These are phyloP conservation scores for Acer yangbiense DNA, from an alignment of 345 rosid species.

Conservation along the genomic window DNA sequence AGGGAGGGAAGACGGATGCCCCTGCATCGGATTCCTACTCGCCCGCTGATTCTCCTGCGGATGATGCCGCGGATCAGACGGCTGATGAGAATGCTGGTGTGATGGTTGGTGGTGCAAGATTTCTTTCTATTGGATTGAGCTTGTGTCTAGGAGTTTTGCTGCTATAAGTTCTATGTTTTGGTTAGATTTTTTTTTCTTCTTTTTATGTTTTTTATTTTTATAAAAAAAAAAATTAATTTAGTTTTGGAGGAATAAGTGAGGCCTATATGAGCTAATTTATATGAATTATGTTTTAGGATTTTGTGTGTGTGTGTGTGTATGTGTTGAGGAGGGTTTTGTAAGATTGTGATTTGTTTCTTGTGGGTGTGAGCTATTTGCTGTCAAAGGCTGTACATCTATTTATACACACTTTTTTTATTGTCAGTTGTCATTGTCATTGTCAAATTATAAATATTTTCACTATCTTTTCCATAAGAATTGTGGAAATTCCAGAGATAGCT, in stretches of 20 bases:
- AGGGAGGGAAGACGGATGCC: slow-evolving; percentile 36
- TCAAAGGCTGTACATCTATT: slow-evolving; percentile 22
- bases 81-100: slow-evolving; percentile 59
- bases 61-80: slow-evolving; percentile 47
- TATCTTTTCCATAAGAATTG: not conserved
- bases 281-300: not conserved
- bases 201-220: slow-evolving; percentile 3
- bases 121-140: slow-evolving; percentile 42
- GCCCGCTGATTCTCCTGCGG: slow-evolving; percentile 71
- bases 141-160: slow-evolving; percentile 40
- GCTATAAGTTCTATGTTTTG: slow-evolving; percentile 30
- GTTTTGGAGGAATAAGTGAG: slow-evolving; percentile 32
- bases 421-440: not conserved
- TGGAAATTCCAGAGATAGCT: too few relatives aligned
- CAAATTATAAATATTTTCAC: not conserved
- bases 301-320: too few relatives aligned
- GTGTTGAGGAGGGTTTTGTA: slow-evolving; percentile 3
- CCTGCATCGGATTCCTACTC: slow-evolving; percentile 54
- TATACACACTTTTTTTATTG: slow-evolving; percentile 10
- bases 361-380: slow-evolving; percentile 16
- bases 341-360: slow-evolving; percentile 17
- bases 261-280: slow-evolving; percentile 18
- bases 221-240: not conserved
- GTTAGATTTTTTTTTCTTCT: not conserved
- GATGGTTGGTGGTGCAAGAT: slow-evolving; percentile 36